Percentiles rank a stretch among this genome's conserved stretches.
Evolutionary conservation across 1,284 basidiomycete species (phyloP).

Genomic region (Coniferiporia weirii): DNA sequence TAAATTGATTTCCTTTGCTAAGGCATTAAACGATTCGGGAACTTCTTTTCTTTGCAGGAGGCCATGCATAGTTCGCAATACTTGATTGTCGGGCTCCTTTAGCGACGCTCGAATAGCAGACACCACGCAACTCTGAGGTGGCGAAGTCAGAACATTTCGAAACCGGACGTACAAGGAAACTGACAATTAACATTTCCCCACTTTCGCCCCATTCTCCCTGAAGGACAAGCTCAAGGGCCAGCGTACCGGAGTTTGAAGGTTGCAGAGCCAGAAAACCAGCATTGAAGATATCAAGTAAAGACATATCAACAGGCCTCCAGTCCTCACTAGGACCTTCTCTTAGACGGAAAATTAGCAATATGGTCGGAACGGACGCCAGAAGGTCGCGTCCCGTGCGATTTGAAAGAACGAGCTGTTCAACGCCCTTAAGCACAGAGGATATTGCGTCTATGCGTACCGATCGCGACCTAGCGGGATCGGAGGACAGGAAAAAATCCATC

Average conservation of each 20-base stretch:
- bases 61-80: background rate
- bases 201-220: background rate
- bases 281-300: conserved; percentile 2
- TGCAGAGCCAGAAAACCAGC: background rate
- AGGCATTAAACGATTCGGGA: background rate
- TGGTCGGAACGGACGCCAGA: conserved; percentile 6
- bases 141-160: background rate
- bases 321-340: conserved; percentile 9
- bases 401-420: background rate
- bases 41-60: conserved; percentile 1
- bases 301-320: conserved; percentile 8
- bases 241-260: background rate
- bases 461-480: background rate
- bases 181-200: conserved; percentile 8
- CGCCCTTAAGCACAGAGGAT: background rate
- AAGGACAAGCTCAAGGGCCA: conserved; percentile 7
- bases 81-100: conserved; percentile 3
- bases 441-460: conserved; percentile 1
- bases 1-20: background rate
- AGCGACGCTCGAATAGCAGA: conserved; percentile 10
- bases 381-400: background rate
- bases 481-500: conserved; percentile 2
- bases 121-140: background rate
- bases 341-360: conserved; percentile 10
- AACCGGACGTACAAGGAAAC: background rate